Evolutionary conservation across 192 early-diverging fungal species (phyloP), one percentile per base, ranked within the genome.

Genomic region (Entophlyctis helioformis): DNA sequence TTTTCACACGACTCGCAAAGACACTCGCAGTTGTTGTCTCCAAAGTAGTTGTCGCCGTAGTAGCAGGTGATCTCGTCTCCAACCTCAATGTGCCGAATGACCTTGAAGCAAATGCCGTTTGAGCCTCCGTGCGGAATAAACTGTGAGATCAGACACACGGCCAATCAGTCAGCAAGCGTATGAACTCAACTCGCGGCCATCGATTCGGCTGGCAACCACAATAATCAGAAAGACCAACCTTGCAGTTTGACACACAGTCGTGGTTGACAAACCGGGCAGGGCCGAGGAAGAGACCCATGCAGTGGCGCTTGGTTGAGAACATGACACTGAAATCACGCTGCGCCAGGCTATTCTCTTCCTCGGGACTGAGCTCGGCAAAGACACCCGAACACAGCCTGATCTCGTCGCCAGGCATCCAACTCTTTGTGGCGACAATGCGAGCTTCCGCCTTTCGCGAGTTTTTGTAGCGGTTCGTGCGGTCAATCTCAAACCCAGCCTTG

Each of bases 181-280:
- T 4, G 6, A 31, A 11, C 4, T 31, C 29, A 8, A 31, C 29
- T 31, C 5, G 15, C 38, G 19, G 38, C 38, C n/a, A 39, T 44
- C 23, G 25, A 18, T 20, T 18, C 10, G 16, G 26, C 11, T 11
- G 20, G 0, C 48, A 1, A 56, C 56, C 40, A 59, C 42, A 2
- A 61, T 46, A 3, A 60, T 68, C 36, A 68, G 62, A 10, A 31
- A 9, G n/a, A 21, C 34, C 6, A 49, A 71, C 68, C 53, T 66
- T 56, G 44, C 66, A 69, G 39, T 81, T 85, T 0, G 83, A 71
- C 36, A 66, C 52, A 51, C 83, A 85, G 53, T 85, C 80, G 51
- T 85, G 83, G 55, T 85, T 85, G 31, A 78, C 74, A 50, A 85
- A 85, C 11, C 83, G 64, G 1, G 78, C 83, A 2, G 83, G 83